Base-by-base conservation (phyloP, 2,329 filamentous ascomycete genomes). In the Epichloe gansuensis region DNA sequence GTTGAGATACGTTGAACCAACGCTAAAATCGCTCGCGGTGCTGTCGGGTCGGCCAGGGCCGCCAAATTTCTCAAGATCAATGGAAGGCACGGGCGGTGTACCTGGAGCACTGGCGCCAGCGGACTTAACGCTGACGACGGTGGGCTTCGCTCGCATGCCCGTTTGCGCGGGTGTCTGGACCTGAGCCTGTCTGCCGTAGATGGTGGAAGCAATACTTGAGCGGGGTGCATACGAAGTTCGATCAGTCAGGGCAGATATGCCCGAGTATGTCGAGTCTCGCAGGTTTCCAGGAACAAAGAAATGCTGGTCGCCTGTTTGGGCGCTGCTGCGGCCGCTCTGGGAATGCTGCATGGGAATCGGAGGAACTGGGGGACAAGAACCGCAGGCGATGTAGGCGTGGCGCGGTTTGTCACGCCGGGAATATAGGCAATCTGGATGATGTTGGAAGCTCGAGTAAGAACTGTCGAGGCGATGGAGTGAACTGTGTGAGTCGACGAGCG, bases 401-500 rank as follows among this genome's bases (percentile, higher is more conserved):
- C 90, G 59, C 91, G 82, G 71, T 96, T 96, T 55, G 89, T 96
- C 62, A 97, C 91, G 55, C 93, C 93, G 13, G 93, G 93, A 59
- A 98, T 97, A 69, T 97, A 98, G 52, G 93, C 93, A 69, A 98
- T 98, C 71, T 97, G 93, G 62, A 98, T 98, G 66, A 98, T 91
- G 73, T 98, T 98, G 63, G 93, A 97, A 48, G 93, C 93, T 56
- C 93, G 84, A 17, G 93, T 97, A 55, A 96, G 80, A 54, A 97
- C 90, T 28, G 91, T 97, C 9, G 91, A 96, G 15, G 93, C 93
- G 65, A 98, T 89, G 12, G 91, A 97, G 62, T 86, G 80, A 52
- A 91, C 85, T n/a, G 88, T 88, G 65, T 93, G 83, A 45, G 88
- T 87, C 11, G 91, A 93, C 52, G 86, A 80, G 60, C 90, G 78